Evolutionary conservation across 2,329 filamentous ascomycete species (phyloP), one percentile per base, ranked within the genome.

Genomic region (Herpotrichia juniperi): DNA sequence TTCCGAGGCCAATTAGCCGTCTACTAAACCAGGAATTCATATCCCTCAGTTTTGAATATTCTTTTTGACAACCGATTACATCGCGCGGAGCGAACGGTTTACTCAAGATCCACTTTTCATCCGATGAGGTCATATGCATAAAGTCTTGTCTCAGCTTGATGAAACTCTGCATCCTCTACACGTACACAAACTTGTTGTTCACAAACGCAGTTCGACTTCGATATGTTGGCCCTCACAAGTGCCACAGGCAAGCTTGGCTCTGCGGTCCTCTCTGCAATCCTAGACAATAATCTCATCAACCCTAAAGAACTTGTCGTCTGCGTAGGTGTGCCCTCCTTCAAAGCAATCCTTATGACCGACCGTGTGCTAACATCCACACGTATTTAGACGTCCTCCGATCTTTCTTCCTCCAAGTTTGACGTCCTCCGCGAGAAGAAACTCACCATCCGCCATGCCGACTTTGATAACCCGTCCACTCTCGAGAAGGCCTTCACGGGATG

Each of bases 181-280:
- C n/a, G 16, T 37, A 6, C 34, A 37, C 34, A 4, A 19, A 37
- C 17, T 37, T 19, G 16, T 35, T 35, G 12, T 30, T 30, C 9
- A 16, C 32, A 9, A n/a, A 16, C n/a, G 7, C 19, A 37, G 3
- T n/a, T n/a, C 21, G 30, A 5, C 14, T 22, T 16, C 30, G 62
- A 45, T 4, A 68, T 66, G 58, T 42, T 78, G 42, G 74, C 73
- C 19, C 73, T 80, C 46, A 75, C 75, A 42, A 75, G 75, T 44
- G 74, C 77, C 45, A 77, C 75, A 14, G 78, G 78, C 45, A 79
- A 79, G 53, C 69, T 80, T 8, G 77, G 77, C 50, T 70, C 69
- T 37, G 76, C 76, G 10, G 77, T 78, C 16, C 66, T 80, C 21
- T 61, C 60, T 22, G 69, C 76, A 31, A 68, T 79, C 19, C 69